Conservation (phyloP, 2,329 filamentous ascomycete species). For the Iodosphaeria phyllophila region DNA sequence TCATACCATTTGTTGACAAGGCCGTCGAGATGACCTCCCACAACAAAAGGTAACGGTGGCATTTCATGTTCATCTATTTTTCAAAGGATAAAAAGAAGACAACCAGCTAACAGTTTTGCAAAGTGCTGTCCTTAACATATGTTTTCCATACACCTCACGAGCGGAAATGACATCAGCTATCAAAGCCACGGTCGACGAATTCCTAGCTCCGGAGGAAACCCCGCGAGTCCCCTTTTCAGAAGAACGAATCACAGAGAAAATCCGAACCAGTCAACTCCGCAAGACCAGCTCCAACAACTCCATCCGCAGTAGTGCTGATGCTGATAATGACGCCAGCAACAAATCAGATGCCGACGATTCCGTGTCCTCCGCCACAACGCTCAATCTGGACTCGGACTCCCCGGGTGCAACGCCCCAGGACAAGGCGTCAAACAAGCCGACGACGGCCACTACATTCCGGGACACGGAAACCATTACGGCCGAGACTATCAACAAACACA, state of each 20-base stretch:
- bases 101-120: constrained; percentile 3
- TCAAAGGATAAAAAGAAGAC: background rate
- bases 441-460: constrained; percentile 23
- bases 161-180: constrained; percentile 90
- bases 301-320: constrained; percentile 28
- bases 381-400: constrained; percentile 35
- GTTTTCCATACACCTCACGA: constrained; percentile 91
- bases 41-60: constrained; percentile 50
- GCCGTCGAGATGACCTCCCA: constrained; percentile 74
- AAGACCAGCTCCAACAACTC: constrained; percentile 26
- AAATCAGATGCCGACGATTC: constrained; percentile 31
- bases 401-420: constrained; percentile 14
- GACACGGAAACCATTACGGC: constrained; percentile 80
- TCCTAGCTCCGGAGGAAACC: constrained; percentile 50
- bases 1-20: constrained; percentile 71
- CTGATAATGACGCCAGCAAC: constrained; percentile 25
- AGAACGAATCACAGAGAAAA: constrained; percentile 70
- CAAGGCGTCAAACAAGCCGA: too few species aligned
- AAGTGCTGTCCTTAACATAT: constrained; percentile 66
- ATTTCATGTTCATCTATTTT: background rate
- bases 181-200: constrained; percentile 72
- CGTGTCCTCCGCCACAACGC: constrained; percentile 40
- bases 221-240: constrained; percentile 66
- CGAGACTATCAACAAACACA: constrained; percentile 65
- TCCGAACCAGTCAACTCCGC: constrained; percentile 47